Evolutionary conservation across 495 filamentous ascomycete genomes (phyloP).

Genomic region (Neurospora intermedia): DNA sequence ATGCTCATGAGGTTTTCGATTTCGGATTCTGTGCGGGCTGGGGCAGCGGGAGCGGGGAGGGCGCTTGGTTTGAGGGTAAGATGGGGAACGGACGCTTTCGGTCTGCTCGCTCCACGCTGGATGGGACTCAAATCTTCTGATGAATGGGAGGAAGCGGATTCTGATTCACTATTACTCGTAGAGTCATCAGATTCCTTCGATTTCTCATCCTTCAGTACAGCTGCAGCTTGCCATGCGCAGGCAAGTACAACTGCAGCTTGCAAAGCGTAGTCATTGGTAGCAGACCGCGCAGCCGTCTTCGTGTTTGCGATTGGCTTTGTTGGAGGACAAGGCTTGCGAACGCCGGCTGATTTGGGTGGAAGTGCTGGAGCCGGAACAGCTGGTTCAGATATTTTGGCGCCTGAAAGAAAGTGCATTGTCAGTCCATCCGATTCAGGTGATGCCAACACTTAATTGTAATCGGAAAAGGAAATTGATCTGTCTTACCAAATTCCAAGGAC

Average conservation of each 20-base stretch:
- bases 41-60: not conserved
- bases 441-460: not conserved
- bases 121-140: not conserved
- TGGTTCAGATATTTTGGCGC: not conserved
- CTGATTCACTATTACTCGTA: no score
- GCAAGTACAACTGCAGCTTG: no score
- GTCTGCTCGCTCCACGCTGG: no score
- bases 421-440: not conserved
- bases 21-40: not conserved
- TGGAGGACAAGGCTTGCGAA: not conserved
- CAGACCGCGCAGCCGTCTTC: not conserved
- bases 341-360: not conserved
- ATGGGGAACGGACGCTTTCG: no score
- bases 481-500: not conserved
- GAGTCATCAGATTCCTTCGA: no score
- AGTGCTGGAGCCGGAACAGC: not conserved
- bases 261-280: not conserved
- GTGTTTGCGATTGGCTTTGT: not conserved
- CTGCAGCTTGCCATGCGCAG: not conserved
- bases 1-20: not conserved
- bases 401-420: not conserved
- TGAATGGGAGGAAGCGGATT: no score
- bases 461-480: not conserved
- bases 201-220: not conserved
- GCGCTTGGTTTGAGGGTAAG: not conserved